These are phyloP conservation scores for Candida hispaniensis DNA, from an alignment of 805 yeast species.

Conservation along the genomic window DNA sequence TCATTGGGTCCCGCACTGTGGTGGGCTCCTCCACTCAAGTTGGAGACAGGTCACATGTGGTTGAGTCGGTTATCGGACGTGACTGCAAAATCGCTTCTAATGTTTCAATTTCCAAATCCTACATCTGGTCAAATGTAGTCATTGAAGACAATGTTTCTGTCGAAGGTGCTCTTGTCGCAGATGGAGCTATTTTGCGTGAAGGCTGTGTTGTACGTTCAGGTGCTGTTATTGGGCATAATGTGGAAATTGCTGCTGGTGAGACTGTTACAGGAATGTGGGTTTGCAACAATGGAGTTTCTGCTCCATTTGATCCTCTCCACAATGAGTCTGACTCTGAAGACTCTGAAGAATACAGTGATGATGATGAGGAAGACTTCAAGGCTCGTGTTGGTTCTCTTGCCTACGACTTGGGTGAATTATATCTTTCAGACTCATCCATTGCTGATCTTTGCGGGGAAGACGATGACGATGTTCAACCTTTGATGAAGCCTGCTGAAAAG, in stretches of 20 bases:
- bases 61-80: constrained; percentile 73
- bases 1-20: constrained; percentile 66
- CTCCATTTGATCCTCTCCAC: constrained; percentile 20
- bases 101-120: constrained; percentile 60
- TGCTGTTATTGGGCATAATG: constrained; percentile 68
- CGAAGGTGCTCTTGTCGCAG: constrained; percentile 60
- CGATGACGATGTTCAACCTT: constrained; percentile 10
- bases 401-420: constrained; percentile 25
- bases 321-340: constrained; percentile 35
- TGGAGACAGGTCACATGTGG: constrained; percentile 60
- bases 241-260: constrained; percentile 47
- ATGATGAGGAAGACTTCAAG: constrained; percentile 17
- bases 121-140: constrained; percentile 74
- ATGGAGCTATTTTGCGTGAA: constrained; percentile 43
- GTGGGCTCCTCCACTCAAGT: constrained; percentile 69
- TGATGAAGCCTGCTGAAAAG: constrained; percentile 19
- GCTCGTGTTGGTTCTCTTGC: constrained; percentile 20
- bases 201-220: constrained; percentile 52
- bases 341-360: constrained; percentile 17
- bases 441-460: constrained; percentile 19
- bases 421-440: constrained; percentile 28
- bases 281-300: constrained; percentile 30
- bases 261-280: constrained; percentile 22
- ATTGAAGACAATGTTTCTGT: constrained; percentile 57
- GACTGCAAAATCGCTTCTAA: constrained; percentile 75